Evolutionary conservation across 1,284 basidiomycete genomes (phyloP).

Genomic region (Pseudozyma pruni): DNA sequence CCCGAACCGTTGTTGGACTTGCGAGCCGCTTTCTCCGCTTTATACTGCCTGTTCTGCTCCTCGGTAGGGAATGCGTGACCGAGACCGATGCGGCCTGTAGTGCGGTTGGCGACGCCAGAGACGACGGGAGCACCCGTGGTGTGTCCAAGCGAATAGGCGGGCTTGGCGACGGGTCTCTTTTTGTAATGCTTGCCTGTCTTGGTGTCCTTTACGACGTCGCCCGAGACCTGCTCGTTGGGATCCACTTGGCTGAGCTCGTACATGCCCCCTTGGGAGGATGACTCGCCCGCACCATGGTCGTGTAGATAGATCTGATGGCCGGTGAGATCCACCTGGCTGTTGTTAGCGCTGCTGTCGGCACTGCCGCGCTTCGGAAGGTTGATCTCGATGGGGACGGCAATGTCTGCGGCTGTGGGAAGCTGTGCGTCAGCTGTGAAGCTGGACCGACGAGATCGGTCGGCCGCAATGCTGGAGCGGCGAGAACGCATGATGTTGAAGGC

Average conservation of each 20-base stretch:
- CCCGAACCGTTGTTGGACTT: constrained; percentile 32
- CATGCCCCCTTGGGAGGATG: constrained; percentile 11
- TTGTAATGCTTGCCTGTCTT: constrained; percentile 56
- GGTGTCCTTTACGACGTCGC: constrained; percentile 48
- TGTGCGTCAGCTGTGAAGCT: constrained; percentile 4
- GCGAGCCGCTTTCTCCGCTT: constrained; percentile 31
- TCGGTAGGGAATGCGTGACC: constrained; percentile 46
- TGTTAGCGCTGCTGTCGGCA: constrained; percentile 25
- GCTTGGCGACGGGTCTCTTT: constrained; percentile 32
- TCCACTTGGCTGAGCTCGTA: constrained; percentile 33
- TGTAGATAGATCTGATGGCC: constrained; percentile 44
- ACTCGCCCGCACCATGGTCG: background rate
- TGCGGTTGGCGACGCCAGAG: constrained; percentile 2
- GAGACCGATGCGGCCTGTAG: constrained; percentile 38
- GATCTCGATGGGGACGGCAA: constrained; percentile 41
- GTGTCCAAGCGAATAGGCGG: constrained; percentile 45
- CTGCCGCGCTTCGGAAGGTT: constrained; percentile 18
- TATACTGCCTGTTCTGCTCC: constrained; percentile 41
- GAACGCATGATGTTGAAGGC: constrained; percentile 15
- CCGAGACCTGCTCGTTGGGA: constrained; percentile 22
- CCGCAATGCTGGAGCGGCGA: constrained; percentile 24
- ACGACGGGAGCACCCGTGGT: constrained; percentile 36
- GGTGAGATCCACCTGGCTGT: constrained; percentile 34
- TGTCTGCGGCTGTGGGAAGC: constrained; percentile 24
- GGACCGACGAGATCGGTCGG: constrained; percentile 12